A percentile compares a stretch with the other conserved stretches of the same genome.
These are phyloP conservation scores for Pseudogymnoascus sp. DNA, from an alignment of 2,329 filamentous ascomycete genomes.

Conservation along the genomic window DNA sequence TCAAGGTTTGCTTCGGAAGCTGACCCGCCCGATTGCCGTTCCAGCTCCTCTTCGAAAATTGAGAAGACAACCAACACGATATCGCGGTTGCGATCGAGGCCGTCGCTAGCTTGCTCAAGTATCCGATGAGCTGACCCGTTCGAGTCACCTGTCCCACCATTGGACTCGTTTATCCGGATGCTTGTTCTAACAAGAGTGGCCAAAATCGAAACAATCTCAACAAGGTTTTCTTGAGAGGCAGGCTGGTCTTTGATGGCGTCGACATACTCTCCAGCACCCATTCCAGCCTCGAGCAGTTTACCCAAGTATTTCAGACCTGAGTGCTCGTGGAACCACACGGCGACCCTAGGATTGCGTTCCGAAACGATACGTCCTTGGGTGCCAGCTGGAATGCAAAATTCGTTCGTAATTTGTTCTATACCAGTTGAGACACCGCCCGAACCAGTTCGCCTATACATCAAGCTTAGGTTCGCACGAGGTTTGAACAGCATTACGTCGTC, in stretches of 20 bases:
- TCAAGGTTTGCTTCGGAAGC: conserved; percentile 44
- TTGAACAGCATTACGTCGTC: conserved; percentile 57
- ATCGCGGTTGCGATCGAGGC: conserved; percentile 52
- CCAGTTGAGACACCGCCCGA: conserved; percentile 14
- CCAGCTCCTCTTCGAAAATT: conserved; percentile 65
- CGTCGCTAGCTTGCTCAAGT: conserved; percentile 51
- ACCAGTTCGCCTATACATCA: conserved; percentile 9
- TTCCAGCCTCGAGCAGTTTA: conserved; percentile 61
- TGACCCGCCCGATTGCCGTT: conserved; percentile 35
- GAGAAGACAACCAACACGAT: conserved; percentile 76
- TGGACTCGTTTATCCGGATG: conserved; percentile 12
- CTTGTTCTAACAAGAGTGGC: conserved; percentile 55
- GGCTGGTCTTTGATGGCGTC: conserved; percentile 35
- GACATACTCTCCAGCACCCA: conserved; percentile 45
- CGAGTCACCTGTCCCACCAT: conserved; percentile 32
- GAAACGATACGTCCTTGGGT: conserved; percentile 66
- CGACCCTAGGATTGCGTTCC: conserved; percentile 66
- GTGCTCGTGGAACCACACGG: conserved; percentile 67
- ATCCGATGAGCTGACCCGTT: conserved; percentile 33
- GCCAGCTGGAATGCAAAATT: conserved; percentile 57
- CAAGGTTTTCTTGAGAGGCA: conserved; percentile 52
- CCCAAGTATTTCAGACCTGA: conserved; percentile 75
- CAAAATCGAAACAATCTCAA: conserved; percentile 67
- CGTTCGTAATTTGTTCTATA: conserved; percentile 29
- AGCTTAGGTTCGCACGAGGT: conserved; percentile 30